Conservation (phyloP, 139 green algal genomes). For the Coelastrella sp. region DNA sequence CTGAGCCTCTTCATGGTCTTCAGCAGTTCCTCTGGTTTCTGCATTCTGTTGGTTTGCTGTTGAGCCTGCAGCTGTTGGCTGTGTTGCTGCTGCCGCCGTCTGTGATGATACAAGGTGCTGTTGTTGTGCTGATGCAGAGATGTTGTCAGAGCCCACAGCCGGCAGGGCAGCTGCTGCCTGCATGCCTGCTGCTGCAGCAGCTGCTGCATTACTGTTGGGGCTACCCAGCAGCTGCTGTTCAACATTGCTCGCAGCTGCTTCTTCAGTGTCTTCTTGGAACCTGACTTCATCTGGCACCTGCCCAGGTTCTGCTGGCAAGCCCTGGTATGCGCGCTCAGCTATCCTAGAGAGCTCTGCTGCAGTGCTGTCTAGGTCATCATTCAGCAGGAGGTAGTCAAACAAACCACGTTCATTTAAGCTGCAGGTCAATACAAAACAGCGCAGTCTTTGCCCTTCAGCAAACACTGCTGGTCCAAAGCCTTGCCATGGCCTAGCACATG, state of each 20-base stretch:
- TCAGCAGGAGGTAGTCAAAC: slow-evolving; percentile 90
- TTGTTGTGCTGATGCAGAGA: not conserved
- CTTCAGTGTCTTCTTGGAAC: slow-evolving; percentile 38
- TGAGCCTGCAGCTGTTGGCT: slow-evolving; percentile 6
- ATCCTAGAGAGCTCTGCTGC: slow-evolving; percentile 56
- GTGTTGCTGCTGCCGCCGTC: slow-evolving; percentile 13
- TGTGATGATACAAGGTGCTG: not conserved
- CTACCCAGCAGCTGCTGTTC: not conserved
- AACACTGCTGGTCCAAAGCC: not conserved
- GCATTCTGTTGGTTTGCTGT: not conserved
- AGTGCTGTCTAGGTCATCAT: slow-evolving; percentile 76
- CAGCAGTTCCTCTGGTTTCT: not conserved
- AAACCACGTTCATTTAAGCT: slow-evolving; percentile 74
- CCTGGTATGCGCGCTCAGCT: slow-evolving; percentile 28
- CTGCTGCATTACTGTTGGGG: slow-evolving; percentile 23
- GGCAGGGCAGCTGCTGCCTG: slow-evolving; percentile 31
- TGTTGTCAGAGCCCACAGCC: not conserved
- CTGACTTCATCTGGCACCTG: slow-evolving; percentile 65
- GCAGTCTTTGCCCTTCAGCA: not conserved
- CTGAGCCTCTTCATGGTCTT: not conserved
- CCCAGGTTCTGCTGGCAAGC: slow-evolving; percentile 60
- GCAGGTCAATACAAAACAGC: not conserved
- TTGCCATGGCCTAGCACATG: not conserved
- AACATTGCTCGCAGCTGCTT: not conserved
- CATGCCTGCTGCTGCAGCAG: slow-evolving; percentile 36